Base-by-base conservation (phyloP, 768 basidiomycete species). In the Psilocybe azurescens region DNA sequence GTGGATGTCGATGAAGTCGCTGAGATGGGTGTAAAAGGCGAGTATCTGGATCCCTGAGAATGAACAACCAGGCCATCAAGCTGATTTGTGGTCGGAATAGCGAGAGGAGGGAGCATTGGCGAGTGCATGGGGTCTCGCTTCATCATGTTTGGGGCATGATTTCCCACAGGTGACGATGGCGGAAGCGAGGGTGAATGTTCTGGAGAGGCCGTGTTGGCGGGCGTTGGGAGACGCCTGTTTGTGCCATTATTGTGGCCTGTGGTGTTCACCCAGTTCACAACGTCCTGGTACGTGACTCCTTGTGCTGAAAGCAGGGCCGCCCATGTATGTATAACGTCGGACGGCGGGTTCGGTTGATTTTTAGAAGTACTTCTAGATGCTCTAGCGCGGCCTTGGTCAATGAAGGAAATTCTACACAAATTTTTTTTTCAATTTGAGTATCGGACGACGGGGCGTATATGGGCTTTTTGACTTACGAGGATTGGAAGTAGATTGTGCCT, bases 321-420 rank as follows among this genome's bases (percentile, higher is more conserved):
- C 78, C 77, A 78, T 0, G 75, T 70, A 28, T 49, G 47, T n/a
- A 78, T 67, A 24, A 76, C 59, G 20, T 67, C 65, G 0, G 59
- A 36, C 11, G 69, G 51, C 24, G 76, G 77, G 52, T 68, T 63
- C 4, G 66, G 64, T 18, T 71, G 69, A 8, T 47, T 59, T 33
- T 48, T 16, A 61, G 58, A 3, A 78, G 68, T 5, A 66, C 65
- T 9, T 32, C 53, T 9, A 78, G 66, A 51, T 72, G 65, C 49
- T 70, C 50, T 3, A 74, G 58, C 2, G 69, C 56, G 24, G 64
- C 58, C 0, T 58, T 13, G 53, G 73, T 62, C 20, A 75, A 62
- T 9, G 70, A 65, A 16, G 70, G 67, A 50, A 69, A 67, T 28
- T 36, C 62, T 64, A 39, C 28, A 50, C 58, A 18, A 38, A 50